Conservation (phyloP, 139 green algal species). For the Pseudopediastrum boryanum region DNA sequence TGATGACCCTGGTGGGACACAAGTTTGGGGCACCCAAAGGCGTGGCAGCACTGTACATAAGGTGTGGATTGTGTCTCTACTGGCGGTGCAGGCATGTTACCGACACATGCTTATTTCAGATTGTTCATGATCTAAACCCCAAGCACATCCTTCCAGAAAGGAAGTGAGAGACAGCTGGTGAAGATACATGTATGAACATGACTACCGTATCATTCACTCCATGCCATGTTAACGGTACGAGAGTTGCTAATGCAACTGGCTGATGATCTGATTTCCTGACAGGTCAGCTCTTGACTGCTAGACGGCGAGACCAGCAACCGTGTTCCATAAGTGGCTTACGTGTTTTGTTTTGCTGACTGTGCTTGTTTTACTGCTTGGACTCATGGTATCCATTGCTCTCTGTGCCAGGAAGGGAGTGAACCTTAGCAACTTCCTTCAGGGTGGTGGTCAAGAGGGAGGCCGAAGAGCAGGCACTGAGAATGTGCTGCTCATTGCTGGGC, state of each 20-base stretch:
- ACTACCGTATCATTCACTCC: background rate
- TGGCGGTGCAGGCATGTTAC: background rate
- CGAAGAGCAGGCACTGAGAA: slow-evolving; percentile 78
- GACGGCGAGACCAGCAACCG: no score
- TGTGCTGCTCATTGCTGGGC: slow-evolving; percentile 66
- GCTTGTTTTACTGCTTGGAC: background rate
- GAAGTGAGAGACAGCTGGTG: background rate
- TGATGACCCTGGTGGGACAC: slow-evolving; percentile 63
- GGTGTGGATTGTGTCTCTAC: slow-evolving; percentile 12
- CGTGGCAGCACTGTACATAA: slow-evolving; percentile 79
- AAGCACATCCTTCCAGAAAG: background rate
- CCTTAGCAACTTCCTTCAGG: slow-evolving; percentile 59
- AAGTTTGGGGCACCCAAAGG: slow-evolving; percentile 87
- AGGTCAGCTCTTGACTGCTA: no score
- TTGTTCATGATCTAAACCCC: background rate
- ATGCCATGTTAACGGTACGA: background rate
- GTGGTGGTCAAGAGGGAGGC: slow-evolving; percentile 59
- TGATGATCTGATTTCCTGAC: no score
- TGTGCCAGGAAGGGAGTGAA: slow-evolving; percentile 44
- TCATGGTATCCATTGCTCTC: background rate
- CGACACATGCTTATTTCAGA: background rate
- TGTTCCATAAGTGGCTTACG: background rate
- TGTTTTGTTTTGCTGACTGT: background rate
- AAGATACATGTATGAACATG: background rate
- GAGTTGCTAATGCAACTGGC: background rate